Evolutionary conservation across 192 early-diverging fungal genomes (phyloP).

Genomic region (Backusella parvicylindrica): DNA sequence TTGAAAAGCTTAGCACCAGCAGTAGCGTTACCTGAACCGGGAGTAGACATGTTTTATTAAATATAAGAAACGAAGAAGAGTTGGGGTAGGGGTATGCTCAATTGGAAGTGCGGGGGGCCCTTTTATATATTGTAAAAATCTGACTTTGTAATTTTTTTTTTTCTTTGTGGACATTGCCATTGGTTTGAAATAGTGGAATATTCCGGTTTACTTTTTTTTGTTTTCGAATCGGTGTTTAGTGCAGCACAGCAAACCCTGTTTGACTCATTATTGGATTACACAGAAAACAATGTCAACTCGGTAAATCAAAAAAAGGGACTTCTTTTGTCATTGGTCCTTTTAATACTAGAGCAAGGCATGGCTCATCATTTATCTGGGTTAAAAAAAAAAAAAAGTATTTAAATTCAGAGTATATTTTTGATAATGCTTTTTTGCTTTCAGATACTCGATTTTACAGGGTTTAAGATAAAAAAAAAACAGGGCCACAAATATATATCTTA

Average conservation of each 20-base stretch:
- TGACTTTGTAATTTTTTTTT: neutral
- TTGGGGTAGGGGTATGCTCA: neutral
- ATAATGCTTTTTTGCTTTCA: too few relatives aligned
- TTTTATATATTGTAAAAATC: neutral
- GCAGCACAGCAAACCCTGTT: neutral
- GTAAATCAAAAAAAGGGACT: neutral
- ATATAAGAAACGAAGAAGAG: neutral
- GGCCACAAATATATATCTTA: too few relatives aligned
- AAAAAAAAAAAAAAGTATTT: neutral
- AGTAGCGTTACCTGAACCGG: constrained; percentile 32
- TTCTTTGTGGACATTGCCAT: neutral
- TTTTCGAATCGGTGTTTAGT: neutral
- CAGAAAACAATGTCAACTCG: neutral
- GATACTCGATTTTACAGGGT: too few relatives aligned
- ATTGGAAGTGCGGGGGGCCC: neutral
- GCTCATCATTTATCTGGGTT: too few relatives aligned
- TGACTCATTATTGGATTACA: neutral
- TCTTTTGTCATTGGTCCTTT: neutral
- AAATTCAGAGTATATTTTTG: neutral
- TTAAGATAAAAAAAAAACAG: too few relatives aligned
- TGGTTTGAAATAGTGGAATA: neutral
- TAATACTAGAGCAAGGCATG: too few relatives aligned
- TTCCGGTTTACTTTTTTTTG: neutral
- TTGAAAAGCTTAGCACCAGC: constrained; percentile 72
- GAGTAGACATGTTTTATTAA: constrained; percentile 13